A percentile compares a stretch with the other conserved stretches of the same genome.
Evolutionary conservation across 495 filamentous ascomycete genomes (phyloP).

Genomic region (Penicillium lagena): DNA sequence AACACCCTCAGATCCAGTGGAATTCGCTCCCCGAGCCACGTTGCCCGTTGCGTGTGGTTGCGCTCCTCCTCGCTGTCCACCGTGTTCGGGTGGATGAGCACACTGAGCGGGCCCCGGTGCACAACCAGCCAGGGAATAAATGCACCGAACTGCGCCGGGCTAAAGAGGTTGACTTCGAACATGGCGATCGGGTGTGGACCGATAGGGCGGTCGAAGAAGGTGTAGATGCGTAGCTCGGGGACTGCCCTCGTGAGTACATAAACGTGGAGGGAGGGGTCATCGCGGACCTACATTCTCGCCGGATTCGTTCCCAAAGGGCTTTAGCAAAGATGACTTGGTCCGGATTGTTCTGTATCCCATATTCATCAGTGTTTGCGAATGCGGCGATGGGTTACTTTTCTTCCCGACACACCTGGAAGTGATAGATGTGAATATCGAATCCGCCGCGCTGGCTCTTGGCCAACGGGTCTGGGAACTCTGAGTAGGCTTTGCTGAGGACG

Average conservation of each 20-base stretch:
- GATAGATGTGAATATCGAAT: slow-evolving; percentile 80
- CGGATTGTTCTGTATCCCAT: slow-evolving; percentile 41
- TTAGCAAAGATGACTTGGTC: slow-evolving; percentile 58
- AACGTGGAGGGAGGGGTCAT: neutral
- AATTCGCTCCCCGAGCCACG: slow-evolving; percentile 74
- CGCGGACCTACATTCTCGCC: slow-evolving; percentile 63
- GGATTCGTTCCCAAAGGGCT: slow-evolving; percentile 70
- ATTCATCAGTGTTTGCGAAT: neutral
- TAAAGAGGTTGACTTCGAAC: slow-evolving; percentile 88
- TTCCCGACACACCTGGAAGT: slow-evolving; percentile 39
- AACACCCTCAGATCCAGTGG: slow-evolving; percentile 64
- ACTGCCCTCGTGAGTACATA: slow-evolving; percentile 34
- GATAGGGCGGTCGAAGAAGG: slow-evolving; percentile 66
- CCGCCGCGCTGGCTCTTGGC: slow-evolving; percentile 53
- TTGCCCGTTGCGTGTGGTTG: slow-evolving; percentile 73
- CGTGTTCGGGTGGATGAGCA: slow-evolving; percentile 78
- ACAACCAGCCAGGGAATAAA: slow-evolving; percentile 82
- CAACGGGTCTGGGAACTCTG: slow-evolving; percentile 57
- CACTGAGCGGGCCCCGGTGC: slow-evolving; percentile 75
- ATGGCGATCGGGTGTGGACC: slow-evolving; percentile 82
- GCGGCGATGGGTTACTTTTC: too few relatives aligned
- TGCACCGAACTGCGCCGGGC: slow-evolving; percentile 79
- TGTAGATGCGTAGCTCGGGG: slow-evolving; percentile 80
- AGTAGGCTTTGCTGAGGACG: slow-evolving; percentile 55
- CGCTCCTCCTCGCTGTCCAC: slow-evolving; percentile 44